Conservation (phyloP, 768 basidiomycete species). For the Lentinula detonsa region DNA sequence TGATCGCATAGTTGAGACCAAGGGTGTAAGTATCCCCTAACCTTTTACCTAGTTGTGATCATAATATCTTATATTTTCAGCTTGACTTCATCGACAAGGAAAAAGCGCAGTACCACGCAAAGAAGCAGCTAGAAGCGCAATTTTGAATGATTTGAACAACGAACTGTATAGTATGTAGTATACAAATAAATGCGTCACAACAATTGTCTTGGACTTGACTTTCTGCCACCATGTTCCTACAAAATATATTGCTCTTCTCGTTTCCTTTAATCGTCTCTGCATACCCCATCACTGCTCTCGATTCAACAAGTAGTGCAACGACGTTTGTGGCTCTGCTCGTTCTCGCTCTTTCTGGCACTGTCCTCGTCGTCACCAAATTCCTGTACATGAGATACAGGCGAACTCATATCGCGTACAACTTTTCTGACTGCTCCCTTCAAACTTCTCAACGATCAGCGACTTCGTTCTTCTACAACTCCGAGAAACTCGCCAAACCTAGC, state of each 20-base stretch:
- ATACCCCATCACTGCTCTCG: background rate
- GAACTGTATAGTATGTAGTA: background rate
- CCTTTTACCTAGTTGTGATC: background rate
- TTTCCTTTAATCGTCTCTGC: background rate
- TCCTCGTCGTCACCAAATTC: constrained; percentile 22
- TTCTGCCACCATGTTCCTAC: background rate
- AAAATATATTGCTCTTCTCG: background rate
- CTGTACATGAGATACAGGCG: constrained; percentile 23
- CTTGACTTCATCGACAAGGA: constrained; percentile 40
- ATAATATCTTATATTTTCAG: constrained; percentile 9
- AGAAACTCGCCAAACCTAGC: background rate
- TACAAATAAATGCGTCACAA: background rate
- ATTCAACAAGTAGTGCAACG: constrained; percentile 10
- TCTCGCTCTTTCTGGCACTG: constrained; percentile 15
- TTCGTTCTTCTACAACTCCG: constrained; percentile 11
- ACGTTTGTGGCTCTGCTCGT: constrained; percentile 22
- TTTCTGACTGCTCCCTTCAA: constrained; percentile 10
- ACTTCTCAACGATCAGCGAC: constrained; percentile 14
- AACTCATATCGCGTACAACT: constrained; percentile 3
- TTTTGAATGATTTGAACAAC: background rate
- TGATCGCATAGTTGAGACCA: constrained; percentile 36
- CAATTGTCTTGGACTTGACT: background rate
- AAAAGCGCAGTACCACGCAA: constrained; percentile 35
- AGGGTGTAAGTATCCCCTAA: constrained; percentile 31
- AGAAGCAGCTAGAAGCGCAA: background rate